Conservation (phyloP, 257 asterid species). For the Ophiorrhiza pumila region DNA sequence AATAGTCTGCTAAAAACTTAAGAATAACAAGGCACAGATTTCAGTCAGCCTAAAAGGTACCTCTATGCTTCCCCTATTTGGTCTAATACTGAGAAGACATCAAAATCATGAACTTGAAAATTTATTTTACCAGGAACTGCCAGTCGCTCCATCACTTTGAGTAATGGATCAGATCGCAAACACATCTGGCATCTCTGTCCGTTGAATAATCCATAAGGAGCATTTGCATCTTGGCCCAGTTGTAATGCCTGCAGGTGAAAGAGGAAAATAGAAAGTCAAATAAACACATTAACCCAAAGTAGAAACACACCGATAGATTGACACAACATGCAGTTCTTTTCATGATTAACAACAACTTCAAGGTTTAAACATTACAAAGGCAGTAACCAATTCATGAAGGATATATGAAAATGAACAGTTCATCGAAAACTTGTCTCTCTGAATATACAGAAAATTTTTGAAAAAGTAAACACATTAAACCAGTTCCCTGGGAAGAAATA, state of each 20-base stretch:
- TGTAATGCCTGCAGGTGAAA: conserved; percentile 51
- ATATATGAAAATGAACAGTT: neutral
- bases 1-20: neutral
- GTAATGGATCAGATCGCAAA: conserved; percentile 65
- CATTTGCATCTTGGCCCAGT: conserved; percentile 60
- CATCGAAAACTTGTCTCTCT: neutral
- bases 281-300: neutral
- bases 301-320: neutral
- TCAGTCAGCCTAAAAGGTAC: neutral
- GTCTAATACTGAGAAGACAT: too few relatives aligned
- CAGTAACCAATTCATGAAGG: neutral
- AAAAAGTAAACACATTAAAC: neutral
- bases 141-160: conserved; percentile 69
- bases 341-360: neutral
- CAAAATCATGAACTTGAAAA: neutral
- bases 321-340: neutral
- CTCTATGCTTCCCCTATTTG: neutral
- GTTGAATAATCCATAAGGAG: conserved; percentile 45
- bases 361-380: neutral
- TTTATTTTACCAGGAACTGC: conserved; percentile 55
- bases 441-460: neutral
- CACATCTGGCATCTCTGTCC: conserved; percentile 82
- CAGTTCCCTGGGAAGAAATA: neutral
- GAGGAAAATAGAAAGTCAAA: neutral
- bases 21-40: neutral